phyloP scores from a whole-genome alignment of 148 eudicot species.

The Linanthus parryae region DNA sequence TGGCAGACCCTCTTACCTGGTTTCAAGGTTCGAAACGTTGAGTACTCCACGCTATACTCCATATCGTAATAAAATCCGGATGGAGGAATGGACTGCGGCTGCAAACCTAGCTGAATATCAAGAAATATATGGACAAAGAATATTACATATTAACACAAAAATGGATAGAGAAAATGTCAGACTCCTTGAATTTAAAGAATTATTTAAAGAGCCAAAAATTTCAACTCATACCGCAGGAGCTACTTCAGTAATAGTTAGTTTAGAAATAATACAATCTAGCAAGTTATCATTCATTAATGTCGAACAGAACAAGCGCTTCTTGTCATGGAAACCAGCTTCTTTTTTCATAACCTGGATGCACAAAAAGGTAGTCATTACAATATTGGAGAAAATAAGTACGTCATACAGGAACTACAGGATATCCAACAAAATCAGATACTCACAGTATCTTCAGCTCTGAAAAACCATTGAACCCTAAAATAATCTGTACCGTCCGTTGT shows the following conservation, averaged over 20 bases:
- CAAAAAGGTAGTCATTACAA: neutral
- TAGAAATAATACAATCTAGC: constrained; percentile 38
- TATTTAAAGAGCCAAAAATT: neutral
- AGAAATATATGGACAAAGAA: constrained; percentile 5
- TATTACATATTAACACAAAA: neutral
- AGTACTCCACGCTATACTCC: constrained; percentile 31
- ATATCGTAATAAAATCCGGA: constrained; percentile 36
- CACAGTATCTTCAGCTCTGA: constrained; percentile 36
- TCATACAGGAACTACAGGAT: constrained; percentile 3
- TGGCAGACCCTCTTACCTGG: constrained; percentile 29
- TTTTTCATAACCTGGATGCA: constrained; percentile 27
- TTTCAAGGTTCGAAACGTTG: constrained; percentile 30
- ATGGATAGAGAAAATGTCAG: neutral
- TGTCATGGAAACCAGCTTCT: constrained; percentile 25
- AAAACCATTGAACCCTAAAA: constrained; percentile 40
- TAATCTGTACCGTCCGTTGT: constrained; percentile 31
- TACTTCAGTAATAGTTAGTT: constrained; percentile 25
- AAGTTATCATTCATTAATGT: constrained; percentile 35
- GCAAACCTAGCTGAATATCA: constrained; percentile 23
- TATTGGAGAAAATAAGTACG: constrained; percentile 7
- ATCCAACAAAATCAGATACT: constrained; percentile 10
- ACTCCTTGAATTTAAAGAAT: neutral
- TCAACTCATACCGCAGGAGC: constrained; percentile 25
- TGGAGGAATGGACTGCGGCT: constrained; percentile 24
- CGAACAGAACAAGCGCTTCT: constrained; percentile 32